Evolutionary conservation across 139 green algal species (phyloP).

Genomic region (Chlamydomonas eustigma): DNA sequence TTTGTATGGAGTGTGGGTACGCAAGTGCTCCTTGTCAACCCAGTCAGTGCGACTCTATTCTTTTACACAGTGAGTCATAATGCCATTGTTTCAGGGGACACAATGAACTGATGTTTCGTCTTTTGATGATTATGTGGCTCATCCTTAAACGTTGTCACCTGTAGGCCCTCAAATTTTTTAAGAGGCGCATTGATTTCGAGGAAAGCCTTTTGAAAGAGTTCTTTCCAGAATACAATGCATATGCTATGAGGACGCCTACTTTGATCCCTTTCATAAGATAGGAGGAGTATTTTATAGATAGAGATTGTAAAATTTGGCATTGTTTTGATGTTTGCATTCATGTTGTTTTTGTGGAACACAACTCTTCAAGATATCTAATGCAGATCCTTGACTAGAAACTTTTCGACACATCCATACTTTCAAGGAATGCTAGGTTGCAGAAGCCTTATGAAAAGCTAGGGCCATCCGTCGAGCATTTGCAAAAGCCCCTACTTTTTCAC

Average conservation of each 20-base stretch:
- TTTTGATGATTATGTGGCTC: too few species aligned
- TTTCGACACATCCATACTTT: too few species aligned
- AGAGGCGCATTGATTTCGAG: not conserved
- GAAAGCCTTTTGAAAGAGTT: not conserved
- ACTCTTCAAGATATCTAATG: too few species aligned
- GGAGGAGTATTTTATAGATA: too few species aligned
- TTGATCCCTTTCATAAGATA: not conserved
- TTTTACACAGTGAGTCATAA: not conserved
- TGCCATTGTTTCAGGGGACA: too few species aligned
- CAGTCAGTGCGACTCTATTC: conserved; percentile 23
- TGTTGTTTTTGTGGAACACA: too few species aligned
- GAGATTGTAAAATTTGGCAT: too few species aligned
- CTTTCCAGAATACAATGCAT: not conserved
- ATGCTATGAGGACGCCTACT: not conserved
- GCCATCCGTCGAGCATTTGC: conserved; percentile 62
- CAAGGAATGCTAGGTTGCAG: too few species aligned
- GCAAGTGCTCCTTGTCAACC: conserved; percentile 78
- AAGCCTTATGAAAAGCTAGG: conserved; percentile 33
- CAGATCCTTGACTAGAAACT: too few species aligned
- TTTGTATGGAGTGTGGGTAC: conserved; percentile 80
- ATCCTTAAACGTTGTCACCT: too few species aligned
- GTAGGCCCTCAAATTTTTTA: not conserved
- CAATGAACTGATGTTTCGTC: too few species aligned
- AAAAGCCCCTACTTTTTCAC: conserved; percentile 61
- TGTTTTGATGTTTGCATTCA: too few species aligned